Base-by-base conservation (phyloP, 2,329 filamentous ascomycete species). In the Aureobasidium leucospermi region DNA sequence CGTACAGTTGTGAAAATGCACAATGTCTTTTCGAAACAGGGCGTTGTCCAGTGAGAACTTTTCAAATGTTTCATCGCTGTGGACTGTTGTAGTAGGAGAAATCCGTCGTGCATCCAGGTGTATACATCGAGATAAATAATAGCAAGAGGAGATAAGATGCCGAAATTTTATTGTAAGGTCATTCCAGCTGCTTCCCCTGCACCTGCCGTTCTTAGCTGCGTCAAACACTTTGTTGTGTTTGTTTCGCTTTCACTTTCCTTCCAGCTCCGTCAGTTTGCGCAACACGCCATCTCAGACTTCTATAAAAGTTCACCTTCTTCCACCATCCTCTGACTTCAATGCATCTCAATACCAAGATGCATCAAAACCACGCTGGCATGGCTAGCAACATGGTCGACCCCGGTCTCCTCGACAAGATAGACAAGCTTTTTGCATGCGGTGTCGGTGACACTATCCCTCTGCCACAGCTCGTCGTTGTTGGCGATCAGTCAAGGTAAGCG, bases 401-500 rank as follows among this genome's bases (percentile, higher is more conserved):
- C 10, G n/a, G 46, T 11, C 69, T 86, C 1, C 73, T 85, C 6
- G 76, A 84, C 46, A 75, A 77, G 0, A 79, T 82, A 16, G 79
- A 84, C 64, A 74, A 75, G 2, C 70, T 86, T 1, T 77, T 80
- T 7, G 74, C 75, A 1, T 75, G 77, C 6, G 80, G 81, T 2
- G 64, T 75, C 9, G 69, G 65, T 19, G 67, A 72, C 7, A 62
- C 68, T 9, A 62, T 70, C 6, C 61, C 63, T 4, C 64, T 75
- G 1, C 69, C 74, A 4, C 66, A 70, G 49, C 64, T 70, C 39
- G 77, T 86, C 8, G 82, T 85, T 4, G 79, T 82, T n/a, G 83
- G 85, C 6, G 81, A 84, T 46, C 81, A 84, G 60, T 84, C 80
- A 11, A 45, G 29, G 51, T 53, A 42, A 32, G 23, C 36, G 15